Conservation (phyloP, 169 alveolate species). For the Cyclospora cayetanensis region DNA sequence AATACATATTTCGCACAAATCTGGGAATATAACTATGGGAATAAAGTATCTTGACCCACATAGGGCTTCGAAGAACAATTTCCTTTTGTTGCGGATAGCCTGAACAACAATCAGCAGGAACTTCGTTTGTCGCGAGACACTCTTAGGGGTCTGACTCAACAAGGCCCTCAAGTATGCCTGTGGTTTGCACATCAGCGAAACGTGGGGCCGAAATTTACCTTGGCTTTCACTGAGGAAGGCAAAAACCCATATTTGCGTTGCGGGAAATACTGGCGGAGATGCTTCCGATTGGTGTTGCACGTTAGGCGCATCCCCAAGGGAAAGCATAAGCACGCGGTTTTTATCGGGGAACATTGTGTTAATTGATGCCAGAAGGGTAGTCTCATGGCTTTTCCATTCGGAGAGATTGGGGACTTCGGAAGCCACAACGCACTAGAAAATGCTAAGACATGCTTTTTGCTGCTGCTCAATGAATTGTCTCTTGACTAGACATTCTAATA, state of each 20-base stretch:
- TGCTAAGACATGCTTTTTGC: background rate
- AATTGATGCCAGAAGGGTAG: constrained; percentile 27
- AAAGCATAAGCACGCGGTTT: background rate
- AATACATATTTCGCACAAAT: constrained; percentile 13
- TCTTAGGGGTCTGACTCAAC: background rate
- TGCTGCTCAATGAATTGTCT: background rate
- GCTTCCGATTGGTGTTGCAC: background rate
- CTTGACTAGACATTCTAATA: background rate
- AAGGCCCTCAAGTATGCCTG: background rate
- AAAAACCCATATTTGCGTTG: constrained; percentile 47
- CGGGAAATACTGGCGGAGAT: constrained; percentile 13
- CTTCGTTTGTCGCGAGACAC: background rate
- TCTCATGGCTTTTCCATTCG: background rate
- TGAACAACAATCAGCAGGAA: background rate
- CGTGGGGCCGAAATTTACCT: background rate
- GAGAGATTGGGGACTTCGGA: constrained; percentile 16
- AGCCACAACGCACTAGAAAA: background rate
- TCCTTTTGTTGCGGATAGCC: constrained; percentile 57
- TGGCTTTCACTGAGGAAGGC: constrained; percentile 35
- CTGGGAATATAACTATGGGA: constrained; percentile 46
- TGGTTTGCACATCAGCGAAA: background rate
- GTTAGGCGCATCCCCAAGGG: background rate
- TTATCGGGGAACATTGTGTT: background rate
- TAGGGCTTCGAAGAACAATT: background rate
- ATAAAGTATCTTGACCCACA: constrained; percentile 30